These are phyloP conservation scores for Nissolia schottii DNA, from an alignment of 306 rosid genomes.

Conservation along the genomic window DNA sequence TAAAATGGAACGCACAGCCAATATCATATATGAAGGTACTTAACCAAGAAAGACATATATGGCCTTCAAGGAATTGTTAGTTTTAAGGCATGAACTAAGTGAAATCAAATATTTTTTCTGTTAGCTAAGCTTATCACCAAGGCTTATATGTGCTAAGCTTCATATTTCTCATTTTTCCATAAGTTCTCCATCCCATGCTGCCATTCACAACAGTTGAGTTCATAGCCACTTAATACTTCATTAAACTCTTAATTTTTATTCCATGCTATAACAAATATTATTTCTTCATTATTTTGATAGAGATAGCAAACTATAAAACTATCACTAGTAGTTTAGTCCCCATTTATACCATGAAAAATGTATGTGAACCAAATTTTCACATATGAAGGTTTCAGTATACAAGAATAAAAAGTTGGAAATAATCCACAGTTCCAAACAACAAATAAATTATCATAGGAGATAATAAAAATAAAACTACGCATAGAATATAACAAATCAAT, in stretches of 20 bases:
- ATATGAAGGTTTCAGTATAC: not conserved
- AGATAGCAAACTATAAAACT: not conserved
- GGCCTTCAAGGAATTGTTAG: not conserved
- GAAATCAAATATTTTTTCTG: not conserved
- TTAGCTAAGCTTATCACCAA: not conserved
- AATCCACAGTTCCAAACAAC: not conserved
- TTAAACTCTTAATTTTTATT: not conserved
- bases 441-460: not conserved
- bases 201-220: not conserved
- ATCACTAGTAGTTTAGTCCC: not conserved
- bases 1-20: not conserved
- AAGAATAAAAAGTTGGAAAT: not conserved
- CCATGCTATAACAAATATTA: not conserved
- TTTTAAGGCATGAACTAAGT: not conserved
- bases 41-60: not conserved
- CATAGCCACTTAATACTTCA: not conserved
- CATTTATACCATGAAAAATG: not conserved
- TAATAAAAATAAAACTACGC: not conserved
- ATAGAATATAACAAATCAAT: not conserved
- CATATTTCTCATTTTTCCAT: not conserved
- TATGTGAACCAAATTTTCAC: not conserved
- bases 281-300: not conserved
- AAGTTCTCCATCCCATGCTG: not conserved
- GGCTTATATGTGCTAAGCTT: not conserved
- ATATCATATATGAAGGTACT: not conserved